Conservation (phyloP, 257 asterid genomes). For the Solanum verrucosum region DNA sequence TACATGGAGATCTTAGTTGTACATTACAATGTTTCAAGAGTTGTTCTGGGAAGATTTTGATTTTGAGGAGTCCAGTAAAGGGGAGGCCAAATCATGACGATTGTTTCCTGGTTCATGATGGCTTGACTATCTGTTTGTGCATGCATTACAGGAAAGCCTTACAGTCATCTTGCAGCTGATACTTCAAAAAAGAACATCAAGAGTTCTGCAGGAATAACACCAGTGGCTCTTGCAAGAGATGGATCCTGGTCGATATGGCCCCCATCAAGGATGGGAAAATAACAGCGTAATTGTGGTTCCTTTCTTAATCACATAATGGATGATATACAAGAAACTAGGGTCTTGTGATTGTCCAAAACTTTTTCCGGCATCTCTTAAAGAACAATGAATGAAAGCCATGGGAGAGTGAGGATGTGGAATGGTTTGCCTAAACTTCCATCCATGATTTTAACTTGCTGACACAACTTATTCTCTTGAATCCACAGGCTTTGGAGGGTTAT, state of each 20-base stretch:
- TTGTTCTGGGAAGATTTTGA: slow-evolving; percentile 28
- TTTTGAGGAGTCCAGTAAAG: slow-evolving; percentile 38
- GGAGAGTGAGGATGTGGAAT: slow-evolving; percentile 99
- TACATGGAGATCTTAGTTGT: slow-evolving; percentile 17
- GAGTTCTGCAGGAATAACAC: slow-evolving; percentile 46
- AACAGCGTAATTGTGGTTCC: slow-evolving; percentile 99
- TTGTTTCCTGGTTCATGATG: slow-evolving; percentile 33
- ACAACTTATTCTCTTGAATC: slow-evolving; percentile 97
- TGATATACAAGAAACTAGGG: slow-evolving; percentile 80
- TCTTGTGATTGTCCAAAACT: slow-evolving; percentile 67
- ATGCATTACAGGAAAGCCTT: slow-evolving; percentile 73
- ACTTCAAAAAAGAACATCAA: slow-evolving; percentile 41
- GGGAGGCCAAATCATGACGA: slow-evolving; percentile 37
- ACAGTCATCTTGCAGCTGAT: slow-evolving; percentile 57
- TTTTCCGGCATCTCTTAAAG: slow-evolving; percentile 82
- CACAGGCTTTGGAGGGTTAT: slow-evolving; percentile 99
- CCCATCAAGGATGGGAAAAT: slow-evolving; percentile 99
- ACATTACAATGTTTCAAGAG: slow-evolving; percentile 18
- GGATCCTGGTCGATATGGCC: slow-evolving; percentile 98
- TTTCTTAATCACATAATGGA: slow-evolving; percentile 98
- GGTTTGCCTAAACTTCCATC: slow-evolving; percentile 70
- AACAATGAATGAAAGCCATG: slow-evolving; percentile 80
- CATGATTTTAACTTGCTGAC: slow-evolving; percentile 92
- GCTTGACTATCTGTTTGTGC: slow-evolving; percentile 57
- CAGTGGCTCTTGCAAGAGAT: slow-evolving; percentile 45